Conservation (phyloP, 176 grass and related monocot species). For the Oryza glumipatula region DNA sequence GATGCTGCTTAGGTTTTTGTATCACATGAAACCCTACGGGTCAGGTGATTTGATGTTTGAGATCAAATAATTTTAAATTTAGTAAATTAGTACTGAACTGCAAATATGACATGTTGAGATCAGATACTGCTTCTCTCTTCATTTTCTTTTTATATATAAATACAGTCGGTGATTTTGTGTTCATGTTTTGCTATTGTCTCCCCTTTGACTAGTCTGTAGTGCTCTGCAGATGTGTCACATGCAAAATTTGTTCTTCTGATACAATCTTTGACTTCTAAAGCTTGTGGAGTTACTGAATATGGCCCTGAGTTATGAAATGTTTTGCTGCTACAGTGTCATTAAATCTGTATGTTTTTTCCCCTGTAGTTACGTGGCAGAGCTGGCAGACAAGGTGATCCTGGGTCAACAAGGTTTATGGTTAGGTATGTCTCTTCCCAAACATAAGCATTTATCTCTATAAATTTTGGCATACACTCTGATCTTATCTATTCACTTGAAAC, state of each 20-base stretch:
- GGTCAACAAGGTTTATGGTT: slow-evolving; percentile 98
- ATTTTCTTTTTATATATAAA: slow-evolving; percentile 1
- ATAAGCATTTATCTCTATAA: slow-evolving; percentile 23
- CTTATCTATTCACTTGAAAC: not conserved
- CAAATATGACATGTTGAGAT: slow-evolving; percentile 11
- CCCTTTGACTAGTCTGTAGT: not conserved
- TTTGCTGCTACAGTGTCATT: slow-evolving; percentile 1
- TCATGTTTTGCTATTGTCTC: not conserved
- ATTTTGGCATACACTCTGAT: slow-evolving; percentile 10
- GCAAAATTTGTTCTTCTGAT: slow-evolving; percentile 15
- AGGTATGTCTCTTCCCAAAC: slow-evolving; percentile 58
- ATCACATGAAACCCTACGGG: not conserved
- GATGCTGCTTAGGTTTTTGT: slow-evolving; percentile 24
- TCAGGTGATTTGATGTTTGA: not conserved
- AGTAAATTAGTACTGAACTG: slow-evolving; percentile 17
- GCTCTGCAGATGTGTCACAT: not conserved
- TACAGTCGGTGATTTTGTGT: slow-evolving; percentile 6
- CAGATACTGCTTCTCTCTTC: not conserved
- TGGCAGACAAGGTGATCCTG: slow-evolving; percentile 98
- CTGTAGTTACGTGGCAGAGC: slow-evolving; percentile 87
- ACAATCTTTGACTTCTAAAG: not conserved
- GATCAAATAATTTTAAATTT: slow-evolving; percentile 22
- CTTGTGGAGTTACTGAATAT: slow-evolving; percentile 3
- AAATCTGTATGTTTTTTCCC: slow-evolving; percentile 25
- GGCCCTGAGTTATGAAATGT: slow-evolving; percentile 6